These are phyloP conservation scores for Physcomitrellopsis africana DNA, from an alignment of 225 moss, liverwort and hornwort species.

Conservation along the genomic window DNA sequence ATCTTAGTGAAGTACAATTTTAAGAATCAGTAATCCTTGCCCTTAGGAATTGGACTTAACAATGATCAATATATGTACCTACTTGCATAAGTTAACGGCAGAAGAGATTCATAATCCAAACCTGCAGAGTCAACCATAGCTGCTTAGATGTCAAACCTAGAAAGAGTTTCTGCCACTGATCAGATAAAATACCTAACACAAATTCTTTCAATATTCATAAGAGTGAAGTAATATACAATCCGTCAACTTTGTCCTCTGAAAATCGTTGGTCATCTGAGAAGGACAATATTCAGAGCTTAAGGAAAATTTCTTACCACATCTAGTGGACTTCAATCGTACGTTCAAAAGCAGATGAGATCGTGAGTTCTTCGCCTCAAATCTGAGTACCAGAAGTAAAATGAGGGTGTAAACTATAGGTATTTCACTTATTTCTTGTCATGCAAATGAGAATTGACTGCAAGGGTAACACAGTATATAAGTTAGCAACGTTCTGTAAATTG, in stretches of 20 bases:
- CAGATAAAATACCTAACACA: not conserved
- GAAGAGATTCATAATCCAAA: conserved; percentile 25
- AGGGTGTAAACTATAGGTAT: conserved; percentile 11
- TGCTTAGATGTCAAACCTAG: conserved; percentile 26
- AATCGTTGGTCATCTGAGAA: not conserved
- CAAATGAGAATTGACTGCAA: conserved; percentile 30
- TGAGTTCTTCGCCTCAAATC: conserved; percentile 18
- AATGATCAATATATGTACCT: conserved; percentile 3
- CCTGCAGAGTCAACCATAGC: conserved; percentile 33
- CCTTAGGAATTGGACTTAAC: conserved; percentile 9
- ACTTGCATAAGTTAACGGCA: conserved; percentile 3
- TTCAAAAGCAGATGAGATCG: conserved; percentile 26
- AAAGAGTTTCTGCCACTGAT: conserved; percentile 12
- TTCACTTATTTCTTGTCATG: conserved; percentile 22
- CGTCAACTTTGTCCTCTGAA: conserved; percentile 19
- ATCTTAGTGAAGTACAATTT: conserved; percentile 2
- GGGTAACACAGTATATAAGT: conserved; percentile 15
- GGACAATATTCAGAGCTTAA: not conserved
- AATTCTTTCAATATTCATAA: not conserved
- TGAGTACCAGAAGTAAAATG: conserved; percentile 22
- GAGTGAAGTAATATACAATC: not conserved
- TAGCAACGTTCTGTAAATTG: not conserved
- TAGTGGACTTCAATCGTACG: conserved; percentile 21
- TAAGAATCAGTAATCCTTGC: conserved; percentile 10
- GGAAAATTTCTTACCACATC: conserved; percentile 29